These are phyloP conservation scores for Pelargonium myrrhifolium DNA, from an alignment of 441 rosid species.

Conservation along the genomic window DNA sequence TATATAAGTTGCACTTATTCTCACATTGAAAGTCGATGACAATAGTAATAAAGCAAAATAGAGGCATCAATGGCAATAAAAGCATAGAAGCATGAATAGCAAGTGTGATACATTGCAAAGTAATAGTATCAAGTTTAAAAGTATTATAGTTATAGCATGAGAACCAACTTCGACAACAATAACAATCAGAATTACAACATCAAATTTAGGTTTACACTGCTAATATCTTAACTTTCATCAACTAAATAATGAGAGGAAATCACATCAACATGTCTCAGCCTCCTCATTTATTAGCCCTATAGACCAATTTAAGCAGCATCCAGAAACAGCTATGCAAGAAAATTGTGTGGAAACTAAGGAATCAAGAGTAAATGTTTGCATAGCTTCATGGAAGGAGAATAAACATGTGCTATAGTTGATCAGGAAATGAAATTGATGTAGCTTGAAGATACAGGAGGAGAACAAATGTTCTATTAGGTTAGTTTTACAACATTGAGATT, in stretches of 20 bases:
- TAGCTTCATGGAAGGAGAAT: background rate
- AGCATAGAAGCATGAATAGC: background rate
- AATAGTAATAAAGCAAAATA: too few relatives aligned
- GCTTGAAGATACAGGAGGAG: background rate
- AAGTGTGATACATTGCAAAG: background rate
- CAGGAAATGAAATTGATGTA: background rate
- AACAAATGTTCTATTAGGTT: background rate
- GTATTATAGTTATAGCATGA: background rate
- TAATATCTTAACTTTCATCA: background rate
- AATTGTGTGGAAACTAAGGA: background rate
- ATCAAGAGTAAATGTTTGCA: background rate
- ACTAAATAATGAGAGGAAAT: background rate
- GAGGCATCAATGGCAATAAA: background rate
- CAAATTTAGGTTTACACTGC: background rate
- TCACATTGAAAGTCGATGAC: background rate
- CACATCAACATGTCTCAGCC: background rate
- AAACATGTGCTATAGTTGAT: background rate
- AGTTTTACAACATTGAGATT: background rate
- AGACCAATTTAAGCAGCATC: background rate
- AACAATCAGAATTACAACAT: background rate
- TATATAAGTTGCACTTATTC: background rate
- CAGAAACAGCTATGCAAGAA: background rate
- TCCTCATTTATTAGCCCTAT: background rate
- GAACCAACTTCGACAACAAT: background rate
- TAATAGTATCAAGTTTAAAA: background rate